Evolutionary conservation across 2,329 filamentous ascomycete genomes (phyloP), one percentile per base, ranked within the genome.

Genomic region (Trichoderma breve): DNA sequence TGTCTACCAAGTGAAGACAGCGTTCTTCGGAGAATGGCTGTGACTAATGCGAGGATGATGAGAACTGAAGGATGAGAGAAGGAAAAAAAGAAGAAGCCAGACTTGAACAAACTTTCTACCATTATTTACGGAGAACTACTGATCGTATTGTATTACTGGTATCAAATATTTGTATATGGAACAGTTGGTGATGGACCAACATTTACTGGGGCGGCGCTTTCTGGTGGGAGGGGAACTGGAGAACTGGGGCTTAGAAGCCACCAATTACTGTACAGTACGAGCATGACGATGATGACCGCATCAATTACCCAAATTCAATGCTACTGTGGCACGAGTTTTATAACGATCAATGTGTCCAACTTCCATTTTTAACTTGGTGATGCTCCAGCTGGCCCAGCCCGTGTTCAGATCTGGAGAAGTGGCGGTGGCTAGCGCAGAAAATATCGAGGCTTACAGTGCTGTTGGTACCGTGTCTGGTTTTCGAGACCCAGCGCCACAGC

Each of bases 361-460:
- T 66, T 21, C 53, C n/a, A 66, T 26, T 21, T 30, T 51, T 11
- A 64, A 12, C 26, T 32, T 32, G 39, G 6, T 51, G 28, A 43
- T 51, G 34, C 62, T 51, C 47, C 9, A 53, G 34, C 39, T 43
- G 34, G 34, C 24, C 6, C 39, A 64, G 28, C 26, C n/a, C 6
- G 47, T 51, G 39, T 21, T 51, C 43, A 28, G 30, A 51, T 67
- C 12, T 39, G 12, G 43, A 32, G 61, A 24, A 63, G 58, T 36
- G 64, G 64, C 32, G 51, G 64, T 24, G 24, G 24, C 26, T 67
- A 67, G 64, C 64, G 64, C 51, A 57, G 9, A 32, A 67, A 67
- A 14, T 21, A 28, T 55, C 26, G 24, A 30, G 11, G 64, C 51
- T 30, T 58, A 67, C 68, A 70, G 68, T 70, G 68, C 60, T 32